Evolutionary conservation across 805 yeast species (phyloP).

Genomic region (Ascoidea asiatica): DNA sequence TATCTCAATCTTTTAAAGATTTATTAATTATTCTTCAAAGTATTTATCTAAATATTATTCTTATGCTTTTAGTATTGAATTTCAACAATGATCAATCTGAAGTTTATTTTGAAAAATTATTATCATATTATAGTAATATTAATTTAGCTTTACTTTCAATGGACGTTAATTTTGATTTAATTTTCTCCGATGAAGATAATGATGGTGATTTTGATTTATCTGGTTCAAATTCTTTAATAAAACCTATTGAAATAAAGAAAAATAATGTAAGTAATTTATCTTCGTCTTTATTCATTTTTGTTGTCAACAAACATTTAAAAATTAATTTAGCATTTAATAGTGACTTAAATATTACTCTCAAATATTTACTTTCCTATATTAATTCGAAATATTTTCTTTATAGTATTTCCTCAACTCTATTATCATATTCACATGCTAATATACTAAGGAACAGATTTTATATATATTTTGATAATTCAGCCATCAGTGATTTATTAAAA

Average conservation of each 20-base stretch:
- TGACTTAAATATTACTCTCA: too few species aligned
- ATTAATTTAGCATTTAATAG: background rate
- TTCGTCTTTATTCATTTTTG: constrained; percentile 8
- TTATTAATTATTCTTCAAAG: constrained; percentile 17
- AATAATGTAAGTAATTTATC: constrained; percentile 9
- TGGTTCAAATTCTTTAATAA: constrained; percentile 3
- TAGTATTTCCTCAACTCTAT: constrained; percentile 5
- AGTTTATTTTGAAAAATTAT: constrained; percentile 9
- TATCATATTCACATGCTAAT: constrained; percentile 6
- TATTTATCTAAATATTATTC: constrained; percentile 19
- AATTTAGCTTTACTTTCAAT: constrained; percentile 10
- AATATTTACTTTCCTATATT: constrained; percentile 3
- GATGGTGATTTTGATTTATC: background rate
- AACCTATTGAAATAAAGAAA: constrained; percentile 9
- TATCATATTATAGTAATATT: constrained; percentile 11
- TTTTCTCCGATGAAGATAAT: background rate
- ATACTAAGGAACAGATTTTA: constrained; percentile 10
- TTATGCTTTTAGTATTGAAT: constrained; percentile 23
- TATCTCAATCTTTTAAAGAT: constrained; percentile 16
- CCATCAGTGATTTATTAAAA: constrained; percentile 13
- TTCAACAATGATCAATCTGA: constrained; percentile 18
- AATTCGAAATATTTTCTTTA: constrained; percentile 11
- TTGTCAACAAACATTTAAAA: constrained; percentile 7
- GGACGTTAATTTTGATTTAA: constrained; percentile 4
- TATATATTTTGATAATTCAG: constrained; percentile 10